Evolutionary conservation across 192 early-diverging fungal genomes (phyloP).

Genomic region (Chytriomyces sp.): DNA sequence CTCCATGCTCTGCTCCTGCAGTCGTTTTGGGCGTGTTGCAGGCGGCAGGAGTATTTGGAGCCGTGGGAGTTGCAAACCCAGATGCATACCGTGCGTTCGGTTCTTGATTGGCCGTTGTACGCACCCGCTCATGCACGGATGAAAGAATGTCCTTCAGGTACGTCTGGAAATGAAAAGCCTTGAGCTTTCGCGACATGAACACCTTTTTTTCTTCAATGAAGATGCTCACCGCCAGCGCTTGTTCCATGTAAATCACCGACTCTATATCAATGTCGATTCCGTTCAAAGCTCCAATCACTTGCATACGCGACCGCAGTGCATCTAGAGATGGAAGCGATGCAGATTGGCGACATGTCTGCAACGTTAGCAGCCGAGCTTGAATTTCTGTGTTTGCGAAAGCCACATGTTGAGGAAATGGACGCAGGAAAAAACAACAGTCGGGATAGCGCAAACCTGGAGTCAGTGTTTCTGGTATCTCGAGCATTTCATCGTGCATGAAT

Average conservation of each 20-base stretch:
- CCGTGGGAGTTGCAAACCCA: background rate
- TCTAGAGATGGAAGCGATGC: conserved; percentile 24
- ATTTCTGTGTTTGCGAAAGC: conserved; percentile 1
- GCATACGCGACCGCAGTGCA: conserved; percentile 28
- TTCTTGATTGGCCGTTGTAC: background rate
- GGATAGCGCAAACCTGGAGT: background rate
- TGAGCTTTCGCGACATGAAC: background rate
- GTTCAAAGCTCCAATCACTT: conserved; percentile 29
- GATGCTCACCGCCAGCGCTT: conserved; percentile 25
- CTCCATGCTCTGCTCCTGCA: background rate
- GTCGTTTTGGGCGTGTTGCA: background rate
- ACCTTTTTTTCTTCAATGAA: background rate
- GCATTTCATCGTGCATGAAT: background rate
- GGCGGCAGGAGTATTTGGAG: background rate
- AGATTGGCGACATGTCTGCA: conserved; percentile 28
- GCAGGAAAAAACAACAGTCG: background rate
- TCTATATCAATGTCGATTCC: conserved; percentile 26
- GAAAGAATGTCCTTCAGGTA: conserved; percentile 35
- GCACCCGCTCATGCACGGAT: conserved; percentile 23
- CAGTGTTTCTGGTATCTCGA: background rate
- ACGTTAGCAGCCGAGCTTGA: conserved; percentile 17
- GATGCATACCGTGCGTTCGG: background rate
- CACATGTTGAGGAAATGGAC: background rate
- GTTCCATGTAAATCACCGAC: conserved; percentile 33
- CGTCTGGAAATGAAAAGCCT: conserved; percentile 5